Evolutionary conservation across 2,329 filamentous ascomycete genomes (phyloP).

Genomic region (Gyromitra esculenta): DNA sequence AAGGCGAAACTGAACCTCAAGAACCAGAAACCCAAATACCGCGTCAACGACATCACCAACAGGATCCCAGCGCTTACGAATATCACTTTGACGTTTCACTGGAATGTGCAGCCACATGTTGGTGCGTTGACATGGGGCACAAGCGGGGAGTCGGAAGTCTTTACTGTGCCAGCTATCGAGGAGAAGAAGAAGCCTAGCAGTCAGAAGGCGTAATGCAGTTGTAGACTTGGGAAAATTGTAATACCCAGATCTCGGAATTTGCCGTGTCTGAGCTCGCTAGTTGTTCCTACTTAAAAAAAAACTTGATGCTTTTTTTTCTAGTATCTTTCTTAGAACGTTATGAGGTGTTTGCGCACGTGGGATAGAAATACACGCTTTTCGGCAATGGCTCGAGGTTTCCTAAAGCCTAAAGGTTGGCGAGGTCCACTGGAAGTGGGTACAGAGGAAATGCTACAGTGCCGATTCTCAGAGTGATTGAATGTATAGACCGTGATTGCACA

Average conservation of each 20-base stretch:
- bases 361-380: too few species aligned
- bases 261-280: background rate
- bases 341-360: background rate
- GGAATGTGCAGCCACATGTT: conserved; percentile 98
- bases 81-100: conserved; percentile 82
- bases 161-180: conserved; percentile 29
- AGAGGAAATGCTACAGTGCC: too few species aligned
- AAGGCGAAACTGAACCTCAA: conserved; percentile 74
- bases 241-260: background rate
- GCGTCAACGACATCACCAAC: conserved; percentile 88
- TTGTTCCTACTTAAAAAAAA: background rate
- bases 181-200: conserved; percentile 12
- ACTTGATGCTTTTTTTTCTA: background rate
- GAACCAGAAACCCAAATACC: conserved; percentile 93
- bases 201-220: background rate
- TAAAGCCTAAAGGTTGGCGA: too few species aligned
- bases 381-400: too few species aligned
- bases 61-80: conserved; percentile 74
- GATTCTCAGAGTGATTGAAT: too few species aligned
- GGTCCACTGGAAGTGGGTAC: too few species aligned
- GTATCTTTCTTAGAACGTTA: background rate
- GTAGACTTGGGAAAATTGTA: background rate
- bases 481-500: too few species aligned
- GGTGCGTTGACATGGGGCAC: conserved; percentile 85
- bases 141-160: conserved; percentile 53